Percentiles rank a stretch among this genome's conserved stretches.
Conservation (phyloP, 140 eudicot genomes). For the Senecio squalidus region DNA sequence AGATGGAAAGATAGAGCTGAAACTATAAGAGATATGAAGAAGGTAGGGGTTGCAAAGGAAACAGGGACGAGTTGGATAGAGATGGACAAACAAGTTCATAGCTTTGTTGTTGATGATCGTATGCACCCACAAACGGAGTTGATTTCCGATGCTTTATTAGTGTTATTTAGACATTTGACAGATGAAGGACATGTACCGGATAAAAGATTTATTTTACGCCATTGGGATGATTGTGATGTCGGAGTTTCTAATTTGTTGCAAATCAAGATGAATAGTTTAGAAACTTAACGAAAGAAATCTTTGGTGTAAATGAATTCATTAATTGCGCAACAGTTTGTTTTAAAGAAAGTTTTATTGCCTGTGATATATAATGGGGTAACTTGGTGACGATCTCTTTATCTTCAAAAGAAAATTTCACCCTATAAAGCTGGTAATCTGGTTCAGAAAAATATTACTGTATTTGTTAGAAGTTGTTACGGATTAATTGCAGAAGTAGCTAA, state of each 20-base stretch:
- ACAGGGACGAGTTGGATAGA: conserved; percentile 87
- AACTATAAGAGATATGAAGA: conserved; percentile 61
- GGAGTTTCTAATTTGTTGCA: not conserved
- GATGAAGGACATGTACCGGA: conserved; percentile 72
- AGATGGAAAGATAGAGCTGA: conserved; percentile 78
- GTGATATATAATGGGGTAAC: not conserved
- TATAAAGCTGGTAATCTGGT: too few species aligned
- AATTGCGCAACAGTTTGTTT: not conserved
- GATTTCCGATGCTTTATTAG: conserved; percentile 36
- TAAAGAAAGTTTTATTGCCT: not conserved
- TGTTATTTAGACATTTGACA: conserved; percentile 64
- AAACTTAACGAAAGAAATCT: not conserved
- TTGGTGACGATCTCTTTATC: not conserved
- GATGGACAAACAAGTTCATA: conserved; percentile 58
- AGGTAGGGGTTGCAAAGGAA: conserved; percentile 60
- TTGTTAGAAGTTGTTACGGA: too few species aligned
- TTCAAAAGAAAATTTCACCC: not conserved
- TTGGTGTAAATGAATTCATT: not conserved
- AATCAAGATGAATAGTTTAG: not conserved
- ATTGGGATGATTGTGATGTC: conserved; percentile 34
- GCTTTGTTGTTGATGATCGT: conserved; percentile 74
- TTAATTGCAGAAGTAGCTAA: too few species aligned
- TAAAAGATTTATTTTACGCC: conserved; percentile 43
- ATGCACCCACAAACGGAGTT: conserved; percentile 58
- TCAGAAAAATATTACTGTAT: too few species aligned